A percentile compares a stretch with the other conserved stretches of the same genome.
phyloP scores from a whole-genome alignment of 139 green algal genomes.

The Tetratostichococcus sp. region DNA sequence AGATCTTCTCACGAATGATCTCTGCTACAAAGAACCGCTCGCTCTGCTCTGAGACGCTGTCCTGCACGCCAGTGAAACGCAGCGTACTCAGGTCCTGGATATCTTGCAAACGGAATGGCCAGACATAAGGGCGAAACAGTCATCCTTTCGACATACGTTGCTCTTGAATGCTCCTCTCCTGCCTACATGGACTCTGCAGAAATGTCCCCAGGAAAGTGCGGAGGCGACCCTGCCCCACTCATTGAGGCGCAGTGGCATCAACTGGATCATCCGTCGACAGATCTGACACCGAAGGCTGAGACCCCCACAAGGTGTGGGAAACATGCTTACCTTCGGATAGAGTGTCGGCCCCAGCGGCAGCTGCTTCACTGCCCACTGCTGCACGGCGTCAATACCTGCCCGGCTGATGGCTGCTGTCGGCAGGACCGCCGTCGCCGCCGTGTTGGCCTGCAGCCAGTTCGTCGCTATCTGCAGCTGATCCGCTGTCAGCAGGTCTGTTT shows the following conservation, averaged over 20 bases:
- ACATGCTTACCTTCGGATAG: slow-evolving; percentile 70
- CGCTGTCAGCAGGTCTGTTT: slow-evolving; percentile 57
- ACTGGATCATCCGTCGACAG: no score
- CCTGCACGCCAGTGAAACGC: slow-evolving; percentile 41
- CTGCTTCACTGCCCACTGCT: slow-evolving; percentile 61
- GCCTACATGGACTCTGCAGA: no score
- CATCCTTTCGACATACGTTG: no score
- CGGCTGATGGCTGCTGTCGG: slow-evolving; percentile 36
- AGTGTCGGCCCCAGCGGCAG: slow-evolving; percentile 77
- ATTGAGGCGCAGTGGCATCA: no score
- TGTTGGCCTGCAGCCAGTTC: slow-evolving; percentile 39
- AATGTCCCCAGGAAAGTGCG: no score
- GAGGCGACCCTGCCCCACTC: no score
- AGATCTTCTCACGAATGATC: slow-evolving; percentile 95
- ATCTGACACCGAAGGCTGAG: no score
- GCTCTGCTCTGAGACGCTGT: slow-evolving; percentile 76
- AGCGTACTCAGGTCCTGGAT: not conserved
- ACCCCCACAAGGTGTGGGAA: no score
- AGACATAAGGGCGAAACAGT: no score
- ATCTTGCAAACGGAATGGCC: no score
- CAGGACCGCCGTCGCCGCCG: slow-evolving; percentile 28
- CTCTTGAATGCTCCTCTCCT: no score
- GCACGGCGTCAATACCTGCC: slow-evolving; percentile 41
- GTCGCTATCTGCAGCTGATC: slow-evolving; percentile 37
- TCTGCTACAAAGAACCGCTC: slow-evolving; percentile 96